phyloP scores from a whole-genome alignment of 805 yeast genomes.

The Hanseniaspora pseudoguilliermondii region DNA sequence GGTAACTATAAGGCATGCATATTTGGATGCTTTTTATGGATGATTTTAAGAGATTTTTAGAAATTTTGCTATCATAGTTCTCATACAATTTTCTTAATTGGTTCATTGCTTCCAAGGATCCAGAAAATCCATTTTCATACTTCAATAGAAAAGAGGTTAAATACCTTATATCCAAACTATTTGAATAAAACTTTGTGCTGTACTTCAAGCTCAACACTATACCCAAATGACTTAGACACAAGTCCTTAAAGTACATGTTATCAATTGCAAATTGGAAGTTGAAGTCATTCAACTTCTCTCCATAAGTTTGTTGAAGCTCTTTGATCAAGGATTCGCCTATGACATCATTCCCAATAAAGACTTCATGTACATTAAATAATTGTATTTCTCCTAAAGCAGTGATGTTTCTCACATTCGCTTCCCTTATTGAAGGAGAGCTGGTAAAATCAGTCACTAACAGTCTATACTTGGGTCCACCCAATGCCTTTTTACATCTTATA shows the following conservation, averaged over 20 bases:
- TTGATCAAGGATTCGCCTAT: neutral
- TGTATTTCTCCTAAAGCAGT: neutral
- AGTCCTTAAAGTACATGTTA: neutral
- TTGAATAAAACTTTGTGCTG: neutral
- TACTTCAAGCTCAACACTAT: neutral
- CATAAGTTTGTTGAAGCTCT: neutral
- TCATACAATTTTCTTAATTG: neutral
- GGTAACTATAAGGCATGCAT: slow-evolving; percentile 1
- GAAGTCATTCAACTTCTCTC: neutral
- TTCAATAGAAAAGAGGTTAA: neutral
- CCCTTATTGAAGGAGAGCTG: neutral
- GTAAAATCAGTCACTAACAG: slow-evolving; percentile 3
- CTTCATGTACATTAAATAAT: neutral
- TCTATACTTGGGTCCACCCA: neutral
- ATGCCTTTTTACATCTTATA: slow-evolving; percentile 3
- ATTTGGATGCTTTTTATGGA: neutral
- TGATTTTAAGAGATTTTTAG: neutral
- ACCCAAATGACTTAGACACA: neutral
- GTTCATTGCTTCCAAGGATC: neutral
- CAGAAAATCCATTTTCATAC: neutral
- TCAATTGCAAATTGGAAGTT: neutral
- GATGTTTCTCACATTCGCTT: neutral
- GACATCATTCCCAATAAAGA: neutral
- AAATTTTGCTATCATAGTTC: neutral
- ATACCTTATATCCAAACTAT: neutral